Base-by-base conservation (phyloP, 805 yeast species). In the Grigorovia humatica region DNA sequence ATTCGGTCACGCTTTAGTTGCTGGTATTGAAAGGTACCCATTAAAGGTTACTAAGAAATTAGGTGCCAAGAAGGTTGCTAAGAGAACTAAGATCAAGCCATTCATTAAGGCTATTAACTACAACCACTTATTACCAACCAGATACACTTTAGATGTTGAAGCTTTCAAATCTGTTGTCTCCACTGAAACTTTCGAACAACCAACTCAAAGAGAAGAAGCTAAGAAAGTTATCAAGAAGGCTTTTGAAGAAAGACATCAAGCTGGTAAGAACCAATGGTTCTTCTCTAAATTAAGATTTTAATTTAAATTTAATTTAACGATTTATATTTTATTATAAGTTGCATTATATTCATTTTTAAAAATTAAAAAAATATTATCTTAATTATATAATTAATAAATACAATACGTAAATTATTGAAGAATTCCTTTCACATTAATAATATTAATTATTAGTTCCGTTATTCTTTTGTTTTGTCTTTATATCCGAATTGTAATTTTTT, bases 221-320 rank as follows among this genome's bases (percentile, higher is more conserved):
- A 93, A 90, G 87, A 91, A 93, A 83, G 90, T 84, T 73, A 88
- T 93, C 76, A 93, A 88, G 88, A 87, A 90, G 83, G 96, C 96
- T 74, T 91, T 93, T 73, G 99, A 93, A 81, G 96, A 91, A 81
- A 88, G 89, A 83, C 96, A 91, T 83, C 95, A 87, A 77, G 88
- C 96, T 73, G 99, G 99, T 76, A 89, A 93, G 86, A 91, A 91
- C 90, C 90, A 89, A 81, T 93, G 99, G 99, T 93, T 93, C 83
- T 93, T 93, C 90, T 83, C 96, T 77, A 93, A 93, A 81, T 85
- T 88, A 74, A 83, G 85, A 79, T 88, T 88, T 80, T 88, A 86
- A 82, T 61, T 58, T 53, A 51, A 51, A 51, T 50, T 44, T 44
- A 43, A 27, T 32, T 48, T 40, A 23, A 43, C 18, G 17, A 38